These are phyloP conservation scores for Psilocybe cyanescens DNA, from an alignment of 768 basidiomycete genomes.

Conservation along the genomic window DNA sequence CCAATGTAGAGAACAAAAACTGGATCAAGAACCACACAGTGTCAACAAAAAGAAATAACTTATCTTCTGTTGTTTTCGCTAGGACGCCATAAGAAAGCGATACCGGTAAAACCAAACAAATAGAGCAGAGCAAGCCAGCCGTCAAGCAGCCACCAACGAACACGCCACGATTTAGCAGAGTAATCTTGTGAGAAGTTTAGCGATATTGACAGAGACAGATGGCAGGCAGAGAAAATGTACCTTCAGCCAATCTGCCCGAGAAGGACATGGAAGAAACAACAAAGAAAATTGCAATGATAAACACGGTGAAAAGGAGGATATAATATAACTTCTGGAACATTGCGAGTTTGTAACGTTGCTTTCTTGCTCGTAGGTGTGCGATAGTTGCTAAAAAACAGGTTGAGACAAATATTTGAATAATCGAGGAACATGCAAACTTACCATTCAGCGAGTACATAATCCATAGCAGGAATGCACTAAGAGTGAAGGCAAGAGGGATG, in stretches of 20 bases:
- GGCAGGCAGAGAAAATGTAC: slow-evolving; percentile 38
- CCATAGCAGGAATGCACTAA: slow-evolving; percentile 97
- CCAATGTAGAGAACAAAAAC: slow-evolving; percentile 60
- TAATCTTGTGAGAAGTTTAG: slow-evolving; percentile 60
- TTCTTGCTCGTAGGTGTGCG: slow-evolving; percentile 79
- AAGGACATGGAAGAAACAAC: slow-evolving; percentile 91
- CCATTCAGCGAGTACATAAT: slow-evolving; percentile 91
- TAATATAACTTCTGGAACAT: slow-evolving; percentile 91
- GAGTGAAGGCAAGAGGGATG: slow-evolving; percentile 90
- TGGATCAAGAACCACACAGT: slow-evolving; percentile 20
- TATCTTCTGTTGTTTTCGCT: slow-evolving; percentile 88
- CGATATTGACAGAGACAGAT: slow-evolving; percentile 2
- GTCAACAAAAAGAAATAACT: slow-evolving; percentile 37
- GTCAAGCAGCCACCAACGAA: slow-evolving; percentile 96
- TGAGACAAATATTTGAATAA: neutral
- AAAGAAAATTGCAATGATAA: slow-evolving; percentile 88
- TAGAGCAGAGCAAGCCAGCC: slow-evolving; percentile 93
- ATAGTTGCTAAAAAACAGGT: slow-evolving; percentile 70
- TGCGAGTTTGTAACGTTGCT: slow-evolving; percentile 81
- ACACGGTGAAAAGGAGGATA: slow-evolving; percentile 80
- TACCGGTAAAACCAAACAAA: slow-evolving; percentile 75
- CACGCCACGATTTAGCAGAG: slow-evolving; percentile 86
- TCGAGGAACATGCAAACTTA: slow-evolving; percentile 34
- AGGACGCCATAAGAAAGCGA: slow-evolving; percentile 94
- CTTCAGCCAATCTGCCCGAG: slow-evolving; percentile 90